These are phyloP conservation scores for Candida broadrunensis DNA, from an alignment of 805 yeast genomes.

Conservation along the genomic window DNA sequence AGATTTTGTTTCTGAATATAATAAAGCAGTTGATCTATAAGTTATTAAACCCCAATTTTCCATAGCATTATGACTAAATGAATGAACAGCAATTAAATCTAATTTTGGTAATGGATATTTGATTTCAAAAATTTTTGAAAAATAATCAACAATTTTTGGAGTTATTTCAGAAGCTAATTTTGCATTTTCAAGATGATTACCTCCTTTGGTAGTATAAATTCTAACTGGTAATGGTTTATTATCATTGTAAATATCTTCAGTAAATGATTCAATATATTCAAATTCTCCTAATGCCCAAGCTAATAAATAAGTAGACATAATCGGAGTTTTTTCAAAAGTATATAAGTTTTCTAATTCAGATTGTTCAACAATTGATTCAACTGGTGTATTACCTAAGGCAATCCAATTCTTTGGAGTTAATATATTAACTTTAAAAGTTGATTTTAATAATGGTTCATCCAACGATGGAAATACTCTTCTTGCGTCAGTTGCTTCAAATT, in stretches of 20 bases:
- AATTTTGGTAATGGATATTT: constrained; percentile 76
- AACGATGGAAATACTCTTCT: constrained; percentile 57
- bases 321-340: constrained; percentile 45
- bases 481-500: constrained; percentile 59
- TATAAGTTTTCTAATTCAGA: constrained; percentile 16
- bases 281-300: constrained; percentile 62
- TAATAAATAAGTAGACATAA: constrained; percentile 54
- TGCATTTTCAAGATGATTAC: constrained; percentile 42
- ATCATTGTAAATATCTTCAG: constrained; percentile 32
- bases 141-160: constrained; percentile 48
- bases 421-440: constrained; percentile 49
- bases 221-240: constrained; percentile 46
- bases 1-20: constrained; percentile 44
- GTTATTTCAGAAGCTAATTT: constrained; percentile 46
- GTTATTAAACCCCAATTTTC: constrained; percentile 85
- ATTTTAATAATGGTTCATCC: constrained; percentile 56
- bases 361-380: constrained; percentile 5
- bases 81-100: constrained; percentile 76
- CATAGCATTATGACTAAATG: constrained; percentile 84
- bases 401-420: constrained; percentile 29
- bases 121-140: constrained; percentile 46
- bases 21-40: constrained; percentile 55
- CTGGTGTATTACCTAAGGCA: constrained; percentile 51
- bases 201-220: constrained; percentile 53
- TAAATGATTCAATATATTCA: constrained; percentile 48